Percentiles rank a stretch among this genome's conserved stretches.
These are phyloP conservation scores for Brassica cretica DNA, from an alignment of 345 rosid species.

Conservation along the genomic window DNA sequence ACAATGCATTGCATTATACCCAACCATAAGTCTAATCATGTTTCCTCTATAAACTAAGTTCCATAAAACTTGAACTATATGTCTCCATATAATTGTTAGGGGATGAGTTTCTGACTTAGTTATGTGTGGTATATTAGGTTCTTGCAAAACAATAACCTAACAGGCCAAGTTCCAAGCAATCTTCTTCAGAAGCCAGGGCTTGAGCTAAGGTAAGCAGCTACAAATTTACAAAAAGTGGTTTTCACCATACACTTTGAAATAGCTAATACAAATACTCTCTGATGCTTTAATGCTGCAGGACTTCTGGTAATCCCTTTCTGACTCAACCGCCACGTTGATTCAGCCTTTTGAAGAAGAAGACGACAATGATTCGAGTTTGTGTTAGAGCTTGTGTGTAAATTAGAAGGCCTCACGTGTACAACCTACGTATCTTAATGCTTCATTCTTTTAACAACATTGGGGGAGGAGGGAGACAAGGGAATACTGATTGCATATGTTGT, in stretches of 20 bases:
- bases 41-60: too few species aligned
- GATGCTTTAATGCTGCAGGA: slow-evolving; percentile 20
- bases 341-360: slow-evolving; percentile 20
- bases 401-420: slow-evolving; percentile 32
- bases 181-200: slow-evolving; percentile 57
- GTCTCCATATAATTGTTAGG: not conserved
- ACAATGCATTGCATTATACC: not conserved
- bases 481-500: slow-evolving; percentile 30
- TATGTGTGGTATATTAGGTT: slow-evolving; percentile 49
- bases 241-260: slow-evolving; percentile 13
- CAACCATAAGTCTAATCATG: not conserved
- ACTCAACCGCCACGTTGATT: slow-evolving; percentile 36
- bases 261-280: slow-evolving; percentile 16
- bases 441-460: slow-evolving; percentile 32
- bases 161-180: slow-evolving; percentile 62
- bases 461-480: not conserved
- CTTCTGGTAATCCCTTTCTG: slow-evolving; percentile 42
- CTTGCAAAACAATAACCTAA: slow-evolving; percentile 85
- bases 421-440: slow-evolving; percentile 24
- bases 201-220: slow-evolving; percentile 54
- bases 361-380: slow-evolving; percentile 27
- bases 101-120: slow-evolving; percentile 1
- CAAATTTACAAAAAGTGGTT: not conserved
- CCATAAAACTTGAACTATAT: not conserved
- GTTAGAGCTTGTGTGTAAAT: slow-evolving; percentile 36